Evolutionary conservation across 2,329 filamentous ascomycete genomes (phyloP).

Genomic region (Myriosclerotinia scirpicola): DNA sequence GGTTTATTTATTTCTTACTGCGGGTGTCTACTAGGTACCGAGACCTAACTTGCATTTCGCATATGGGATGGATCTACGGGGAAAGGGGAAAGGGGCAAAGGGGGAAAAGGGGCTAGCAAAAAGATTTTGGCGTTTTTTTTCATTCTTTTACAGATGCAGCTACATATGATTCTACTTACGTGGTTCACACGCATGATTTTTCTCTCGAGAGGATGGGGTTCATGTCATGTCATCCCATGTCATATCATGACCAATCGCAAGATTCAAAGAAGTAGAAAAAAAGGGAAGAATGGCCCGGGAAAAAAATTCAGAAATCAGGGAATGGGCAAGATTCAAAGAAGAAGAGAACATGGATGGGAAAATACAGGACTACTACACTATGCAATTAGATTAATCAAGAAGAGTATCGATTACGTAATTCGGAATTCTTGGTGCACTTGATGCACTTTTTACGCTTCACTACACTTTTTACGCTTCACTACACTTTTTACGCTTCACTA

Average conservation of each 20-base stretch:
- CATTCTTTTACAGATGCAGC: not conserved
- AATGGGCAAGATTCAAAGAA: not conserved
- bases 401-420: not conserved
- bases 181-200: conserved; percentile 17
- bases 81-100: not conserved
- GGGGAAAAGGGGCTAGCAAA: not conserved
- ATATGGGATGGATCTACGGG: conserved; percentile 1
- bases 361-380: not conserved
- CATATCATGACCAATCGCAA: conserved; percentile 6
- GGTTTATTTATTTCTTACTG: conserved; percentile 3
- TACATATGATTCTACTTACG: not conserved
- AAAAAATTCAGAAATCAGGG: not conserved
- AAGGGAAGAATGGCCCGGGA: not conserved
- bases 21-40: not conserved
- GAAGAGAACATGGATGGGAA: not conserved
- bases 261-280: conserved; percentile 5
- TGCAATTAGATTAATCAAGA: conserved; percentile 18
- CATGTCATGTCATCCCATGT: not conserved
- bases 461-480: no score
- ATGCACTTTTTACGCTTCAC: no score
- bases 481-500: no score
- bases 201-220: conserved; percentile 5
- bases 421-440: no score
- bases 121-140: conserved; percentile 4
- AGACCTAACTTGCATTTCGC: not conserved